Evolutionary conservation across 208 protist genomes (phyloP), one percentile per base, ranked within the genome.

Genomic region (Acanthamoeba castellanii): DNA sequence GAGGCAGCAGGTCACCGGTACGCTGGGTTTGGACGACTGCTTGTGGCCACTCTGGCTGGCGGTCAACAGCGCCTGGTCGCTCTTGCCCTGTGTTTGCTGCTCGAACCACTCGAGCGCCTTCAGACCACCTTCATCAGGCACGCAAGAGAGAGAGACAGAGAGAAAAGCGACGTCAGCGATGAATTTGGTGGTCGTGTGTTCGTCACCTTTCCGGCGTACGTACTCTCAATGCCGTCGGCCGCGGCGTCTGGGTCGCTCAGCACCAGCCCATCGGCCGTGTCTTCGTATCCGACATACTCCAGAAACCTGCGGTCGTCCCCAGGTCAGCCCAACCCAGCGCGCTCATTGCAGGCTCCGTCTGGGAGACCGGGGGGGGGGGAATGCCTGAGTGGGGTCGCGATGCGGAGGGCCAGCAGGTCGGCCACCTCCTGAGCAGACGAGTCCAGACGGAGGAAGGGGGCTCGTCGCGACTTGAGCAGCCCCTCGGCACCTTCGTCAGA

Each of bases 281-380:
- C 76, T 50, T 30, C 47, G 27, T 85, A 85, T 50, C 76, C 76
- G 27, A 85, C 76, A 55, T 59, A 85, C 34, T 85, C 76, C 8
- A 85, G 47, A 42, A 85, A 85, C 30, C 76, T 85, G 45, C 14
- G 27, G 9, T 8, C 1, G 30, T 85, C 2, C n/a, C 30, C 4
- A n/a, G 74, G 11, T 32, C n/a, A n/a, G 74, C 20, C 1, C 45
- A 25, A 30, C 42, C n/a, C n/a, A n/a, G n/a, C n/a, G n/a, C n/a
- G n/a, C n/a, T 42, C 37, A 42, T 3, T 3, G 2, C 37, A 42
- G 37, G 37, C 37, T 42, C 1, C 37, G 37, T 42, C 37, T 1
- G 37, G 37, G 3, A 55, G 25, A 82, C 27, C 32, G 45, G 22
- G 14, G 3, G 14, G 9, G 68, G 76, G 11, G 2, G 76, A 6